Evolutionary conservation across 2,329 filamentous ascomycete species (phyloP).

Genomic region (Colletotrichum liriopes): DNA sequence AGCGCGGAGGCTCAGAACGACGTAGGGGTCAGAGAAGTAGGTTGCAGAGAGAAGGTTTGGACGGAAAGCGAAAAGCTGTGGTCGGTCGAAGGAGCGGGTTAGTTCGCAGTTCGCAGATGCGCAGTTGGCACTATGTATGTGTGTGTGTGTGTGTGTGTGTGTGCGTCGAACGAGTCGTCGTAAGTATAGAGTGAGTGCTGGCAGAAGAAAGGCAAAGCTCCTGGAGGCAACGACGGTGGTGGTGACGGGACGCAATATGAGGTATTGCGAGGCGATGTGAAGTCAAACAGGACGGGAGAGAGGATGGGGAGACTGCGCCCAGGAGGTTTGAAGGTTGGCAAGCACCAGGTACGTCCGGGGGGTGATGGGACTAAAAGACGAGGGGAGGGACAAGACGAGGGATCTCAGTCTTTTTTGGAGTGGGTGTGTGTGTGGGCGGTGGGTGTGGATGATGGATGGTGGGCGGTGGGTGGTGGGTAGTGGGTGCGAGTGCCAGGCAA

Average conservation of each 20-base stretch:
- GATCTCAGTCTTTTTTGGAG: constrained; percentile 34
- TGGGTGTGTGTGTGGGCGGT: constrained; percentile 3
- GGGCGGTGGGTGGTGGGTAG: not conserved
- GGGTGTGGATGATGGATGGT: constrained; percentile 15
- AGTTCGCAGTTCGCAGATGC: not conserved
- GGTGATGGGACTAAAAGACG: constrained; percentile 34
- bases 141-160: not conserved
- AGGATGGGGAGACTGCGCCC: constrained; percentile 13
- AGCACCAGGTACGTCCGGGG: constrained; percentile 38
- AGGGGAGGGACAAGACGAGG: constrained; percentile 36
- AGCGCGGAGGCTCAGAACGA: constrained; percentile 8
- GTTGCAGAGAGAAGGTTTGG: constrained; percentile 9
- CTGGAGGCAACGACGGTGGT: not conserved
- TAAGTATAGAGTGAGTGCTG: not conserved
- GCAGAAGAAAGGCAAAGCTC: not conserved
- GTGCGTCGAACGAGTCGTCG: constrained; percentile 10
- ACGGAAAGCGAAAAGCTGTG: not conserved
- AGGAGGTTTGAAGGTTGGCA: constrained; percentile 24
- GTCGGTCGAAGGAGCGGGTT: constrained; percentile 14
- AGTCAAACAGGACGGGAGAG: constrained; percentile 26
- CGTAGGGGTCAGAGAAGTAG: not conserved
- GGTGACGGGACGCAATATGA: not conserved
- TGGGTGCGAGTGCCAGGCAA: constrained; percentile 16
- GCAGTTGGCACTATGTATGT: constrained; percentile 4
- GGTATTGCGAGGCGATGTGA: constrained; percentile 33